Conservation (phyloP, 495 filamentous ascomycete species). For the Aspergillus hancockii region DNA sequence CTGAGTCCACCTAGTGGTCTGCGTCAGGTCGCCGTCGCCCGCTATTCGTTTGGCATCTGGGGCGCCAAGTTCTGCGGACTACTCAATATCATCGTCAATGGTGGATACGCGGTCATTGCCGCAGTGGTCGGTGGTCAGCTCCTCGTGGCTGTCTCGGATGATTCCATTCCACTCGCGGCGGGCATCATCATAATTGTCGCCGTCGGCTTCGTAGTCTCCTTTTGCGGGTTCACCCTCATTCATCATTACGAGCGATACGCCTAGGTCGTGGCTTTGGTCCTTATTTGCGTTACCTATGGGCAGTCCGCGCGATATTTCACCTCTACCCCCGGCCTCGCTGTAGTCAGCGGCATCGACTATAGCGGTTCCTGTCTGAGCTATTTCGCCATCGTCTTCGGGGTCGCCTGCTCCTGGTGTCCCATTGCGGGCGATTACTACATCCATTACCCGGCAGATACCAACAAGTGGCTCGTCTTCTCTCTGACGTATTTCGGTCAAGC, state of each 20-base stretch:
- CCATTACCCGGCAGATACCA: conserved; percentile 5
- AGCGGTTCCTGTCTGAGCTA: conserved; percentile 14
- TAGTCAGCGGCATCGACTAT: conserved; percentile 11
- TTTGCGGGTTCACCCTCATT: conserved; percentile 54
- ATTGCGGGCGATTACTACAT: conserved; percentile 15
- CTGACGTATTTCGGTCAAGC: conserved; percentile 6
- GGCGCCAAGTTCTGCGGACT: conserved; percentile 18
- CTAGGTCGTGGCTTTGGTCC: conserved; percentile 50
- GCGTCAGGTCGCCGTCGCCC: conserved; percentile 19
- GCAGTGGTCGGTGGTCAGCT: conserved; percentile 21
- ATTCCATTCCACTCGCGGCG: conserved; percentile 20
- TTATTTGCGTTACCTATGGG: conserved; percentile 20
- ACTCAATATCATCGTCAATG: conserved; percentile 18
- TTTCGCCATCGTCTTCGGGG: conserved; percentile 15
- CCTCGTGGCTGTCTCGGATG: conserved; percentile 14
- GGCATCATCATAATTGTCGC: conserved; percentile 40
- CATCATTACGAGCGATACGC: conserved; percentile 57
- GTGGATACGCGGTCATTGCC: conserved; percentile 17
- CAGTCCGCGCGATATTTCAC: conserved; percentile 16
- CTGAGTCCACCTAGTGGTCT: conserved; percentile 18
- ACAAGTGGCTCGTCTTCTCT: conserved; percentile 4
- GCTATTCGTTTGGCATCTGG: conserved; percentile 23
- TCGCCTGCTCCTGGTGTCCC: conserved; percentile 13
- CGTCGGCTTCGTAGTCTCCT: conserved; percentile 49
- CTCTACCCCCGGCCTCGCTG: background rate